Percentiles rank a stretch among this genome's conserved stretches.
These are phyloP conservation scores for Phytopythium boreale DNA, from an alignment of 352 stramenopile genomes.

Conservation along the genomic window DNA sequence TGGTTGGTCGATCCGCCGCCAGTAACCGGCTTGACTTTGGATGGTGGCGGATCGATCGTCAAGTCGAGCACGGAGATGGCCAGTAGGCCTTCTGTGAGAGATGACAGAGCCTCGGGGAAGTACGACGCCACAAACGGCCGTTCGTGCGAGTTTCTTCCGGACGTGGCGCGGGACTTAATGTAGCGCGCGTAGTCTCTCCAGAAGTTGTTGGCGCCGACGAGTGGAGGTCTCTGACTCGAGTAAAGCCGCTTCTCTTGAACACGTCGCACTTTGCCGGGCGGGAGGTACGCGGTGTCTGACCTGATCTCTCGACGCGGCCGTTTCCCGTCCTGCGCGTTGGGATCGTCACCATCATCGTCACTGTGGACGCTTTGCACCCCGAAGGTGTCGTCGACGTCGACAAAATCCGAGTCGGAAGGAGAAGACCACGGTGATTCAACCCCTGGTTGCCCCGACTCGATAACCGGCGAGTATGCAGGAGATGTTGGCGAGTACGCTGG, in stretches of 20 bases:
- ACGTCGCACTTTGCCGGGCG: conserved; percentile 39
- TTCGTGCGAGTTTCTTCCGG: neutral
- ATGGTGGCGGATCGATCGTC: conserved; percentile 12
- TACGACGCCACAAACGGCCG: conserved; percentile 47
- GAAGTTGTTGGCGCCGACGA: conserved; percentile 45
- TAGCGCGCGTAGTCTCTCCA: conserved; percentile 59
- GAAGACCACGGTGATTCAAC: too few relatives aligned
- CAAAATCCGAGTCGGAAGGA: conserved; percentile 2
- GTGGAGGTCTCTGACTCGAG: conserved; percentile 15
- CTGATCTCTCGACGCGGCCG: neutral
- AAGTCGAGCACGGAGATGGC: conserved; percentile 55
- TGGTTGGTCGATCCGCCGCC: conserved; percentile 1
- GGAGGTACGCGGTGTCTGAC: conserved; percentile 24
- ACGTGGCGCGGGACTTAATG: conserved; percentile 11
- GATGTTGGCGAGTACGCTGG: conserved; percentile 4
- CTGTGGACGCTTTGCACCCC: conserved; percentile 8
- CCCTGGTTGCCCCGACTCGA: neutral
- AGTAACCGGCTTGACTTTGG: conserved; percentile 17
- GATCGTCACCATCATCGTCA: conserved; percentile 10
- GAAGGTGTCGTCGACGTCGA: conserved; percentile 3
- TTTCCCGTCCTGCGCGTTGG: conserved; percentile 3
- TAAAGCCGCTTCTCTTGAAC: conserved; percentile 42
- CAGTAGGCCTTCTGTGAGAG: conserved; percentile 48
- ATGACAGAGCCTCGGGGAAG: conserved; percentile 43
- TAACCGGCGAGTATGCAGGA: neutral